phyloP scores from a whole-genome alignment of 257 asterid genomes.

The Solanum appendiculatum region DNA sequence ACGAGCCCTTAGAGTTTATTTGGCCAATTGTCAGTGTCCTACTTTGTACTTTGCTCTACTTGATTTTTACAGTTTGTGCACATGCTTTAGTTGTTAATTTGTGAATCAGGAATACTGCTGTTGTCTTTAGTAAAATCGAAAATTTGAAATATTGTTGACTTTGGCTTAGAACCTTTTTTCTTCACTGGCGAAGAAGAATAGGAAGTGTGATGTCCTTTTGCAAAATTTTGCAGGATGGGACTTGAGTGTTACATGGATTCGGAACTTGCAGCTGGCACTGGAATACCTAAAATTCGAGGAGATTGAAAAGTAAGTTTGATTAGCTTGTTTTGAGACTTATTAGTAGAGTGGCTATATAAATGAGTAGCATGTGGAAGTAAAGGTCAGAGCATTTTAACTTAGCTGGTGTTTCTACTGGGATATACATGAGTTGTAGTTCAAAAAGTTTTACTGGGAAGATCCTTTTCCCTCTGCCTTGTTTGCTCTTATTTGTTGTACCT shows the following conservation, averaged over 20 bases:
- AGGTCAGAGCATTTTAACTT: neutral
- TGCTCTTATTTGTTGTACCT: neutral
- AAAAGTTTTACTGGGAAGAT: neutral
- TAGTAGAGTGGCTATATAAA: neutral
- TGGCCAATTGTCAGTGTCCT: neutral
- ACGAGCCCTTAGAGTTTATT: neutral
- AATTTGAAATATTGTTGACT: neutral
- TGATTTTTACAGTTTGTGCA: neutral
- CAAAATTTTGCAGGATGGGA: conserved; percentile 64
- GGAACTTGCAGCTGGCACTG: conserved; percentile 86
- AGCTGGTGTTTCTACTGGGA: neutral
- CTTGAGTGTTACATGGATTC: conserved; percentile 60
- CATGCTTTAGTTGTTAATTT: neutral
- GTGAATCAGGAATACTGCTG: neutral
- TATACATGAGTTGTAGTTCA: neutral
- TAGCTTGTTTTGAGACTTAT: neutral
- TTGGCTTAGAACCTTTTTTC: neutral
- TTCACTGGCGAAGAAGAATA: conserved; percentile 4
- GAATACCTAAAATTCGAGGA: conserved; percentile 75
- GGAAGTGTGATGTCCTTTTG: neutral
- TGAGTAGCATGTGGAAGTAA: neutral
- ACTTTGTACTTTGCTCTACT: neutral
- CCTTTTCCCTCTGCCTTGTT: neutral
- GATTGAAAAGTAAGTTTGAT: conserved; percentile 59
- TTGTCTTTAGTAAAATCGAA: neutral